phyloP scores from a whole-genome alignment of 2,329 filamentous ascomycete genomes.

The Pseudogymnoascus sp. region DNA sequence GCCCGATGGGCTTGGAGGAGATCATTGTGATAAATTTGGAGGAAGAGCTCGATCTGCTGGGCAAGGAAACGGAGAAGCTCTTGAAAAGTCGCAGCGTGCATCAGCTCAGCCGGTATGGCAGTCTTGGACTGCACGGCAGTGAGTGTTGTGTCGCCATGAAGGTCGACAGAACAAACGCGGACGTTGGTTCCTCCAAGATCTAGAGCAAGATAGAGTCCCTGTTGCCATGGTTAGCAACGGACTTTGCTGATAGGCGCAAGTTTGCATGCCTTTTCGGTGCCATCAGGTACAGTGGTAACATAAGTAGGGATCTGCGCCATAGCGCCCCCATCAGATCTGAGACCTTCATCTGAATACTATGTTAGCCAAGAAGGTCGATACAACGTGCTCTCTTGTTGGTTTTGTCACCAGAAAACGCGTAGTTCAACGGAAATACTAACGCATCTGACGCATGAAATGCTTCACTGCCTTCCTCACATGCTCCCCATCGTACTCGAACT shows the following conservation, averaged over 20 bases:
- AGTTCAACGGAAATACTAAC: conserved; percentile 38
- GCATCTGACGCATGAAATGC: conserved; percentile 83
- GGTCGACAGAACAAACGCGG: conserved; percentile 87
- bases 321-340: conserved; percentile 68
- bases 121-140: conserved; percentile 89
- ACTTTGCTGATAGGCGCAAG: background rate
- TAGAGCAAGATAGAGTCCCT: conserved; percentile 89
- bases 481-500: conserved; percentile 77
- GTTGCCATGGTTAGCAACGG: conserved; percentile 12
- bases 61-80: conserved; percentile 91
- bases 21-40: conserved; percentile 79
- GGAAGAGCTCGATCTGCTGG: conserved; percentile 82
- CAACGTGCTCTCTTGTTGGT: conserved; percentile 2
- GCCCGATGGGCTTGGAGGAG: conserved; percentile 68
- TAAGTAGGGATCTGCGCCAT: conserved; percentile 96
- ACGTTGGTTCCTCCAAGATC: conserved; percentile 99
- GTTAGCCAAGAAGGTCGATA: background rate
- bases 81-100: conserved; percentile 78
- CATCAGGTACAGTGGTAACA: conserved; percentile 91
- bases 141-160: conserved; percentile 94
- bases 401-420: conserved; percentile 32
- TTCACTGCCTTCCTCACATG: conserved; percentile 73
- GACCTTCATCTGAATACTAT: conserved; percentile 60
- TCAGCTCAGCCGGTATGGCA: conserved; percentile 79
- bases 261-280: conserved; percentile 77